These are phyloP conservation scores for Erucastrum elatum DNA, from an alignment of 345 rosid species.

Conservation along the genomic window DNA sequence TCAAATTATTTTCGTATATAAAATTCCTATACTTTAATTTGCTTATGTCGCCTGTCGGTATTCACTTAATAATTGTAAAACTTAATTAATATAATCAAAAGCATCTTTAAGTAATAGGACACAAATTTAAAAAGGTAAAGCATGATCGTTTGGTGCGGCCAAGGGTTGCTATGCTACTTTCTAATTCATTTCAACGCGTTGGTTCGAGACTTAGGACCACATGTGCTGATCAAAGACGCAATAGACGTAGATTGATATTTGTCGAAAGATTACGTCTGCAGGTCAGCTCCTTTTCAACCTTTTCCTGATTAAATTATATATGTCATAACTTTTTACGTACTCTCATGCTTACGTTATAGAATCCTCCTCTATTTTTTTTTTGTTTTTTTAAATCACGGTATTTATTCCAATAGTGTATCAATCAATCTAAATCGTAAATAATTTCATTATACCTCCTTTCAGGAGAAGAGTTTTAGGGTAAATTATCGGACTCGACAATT, in stretches of 20 bases:
- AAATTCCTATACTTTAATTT: conserved; percentile 12
- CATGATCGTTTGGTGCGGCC: conserved; percentile 49
- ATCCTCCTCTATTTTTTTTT: not conserved
- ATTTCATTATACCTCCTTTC: conserved; percentile 22
- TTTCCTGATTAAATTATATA: conserved; percentile 29
- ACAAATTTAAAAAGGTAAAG: conserved; percentile 29
- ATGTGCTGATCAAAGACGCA: conserved; percentile 27
- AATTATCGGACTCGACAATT: not conserved
- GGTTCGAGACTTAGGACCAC: conserved; percentile 47
- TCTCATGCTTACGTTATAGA: conserved; percentile 34
- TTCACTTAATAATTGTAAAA: conserved; percentile 33
- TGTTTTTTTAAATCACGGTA: not conserved
- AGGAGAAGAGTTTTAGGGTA: conserved; percentile 2
- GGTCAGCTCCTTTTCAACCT: conserved; percentile 35
- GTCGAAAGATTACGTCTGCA: conserved; percentile 41
- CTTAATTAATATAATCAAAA: conserved; percentile 11
- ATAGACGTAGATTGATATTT: conserved; percentile 25
- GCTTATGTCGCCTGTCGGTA: conserved; percentile 38
- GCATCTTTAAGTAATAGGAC: conserved; percentile 41
- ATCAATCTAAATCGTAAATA: conserved; percentile 4
- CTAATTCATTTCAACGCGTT: conserved; percentile 25
- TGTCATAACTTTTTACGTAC: conserved; percentile 37
- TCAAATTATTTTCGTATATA: conserved; percentile 25
- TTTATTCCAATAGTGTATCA: not conserved
- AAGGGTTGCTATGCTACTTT: conserved; percentile 45